A percentile compares a stretch with the other conserved stretches of the same genome.
These are phyloP conservation scores for Tulasnella sp. DNA, from an alignment of 768 basidiomycete species.

Conservation along the genomic window DNA sequence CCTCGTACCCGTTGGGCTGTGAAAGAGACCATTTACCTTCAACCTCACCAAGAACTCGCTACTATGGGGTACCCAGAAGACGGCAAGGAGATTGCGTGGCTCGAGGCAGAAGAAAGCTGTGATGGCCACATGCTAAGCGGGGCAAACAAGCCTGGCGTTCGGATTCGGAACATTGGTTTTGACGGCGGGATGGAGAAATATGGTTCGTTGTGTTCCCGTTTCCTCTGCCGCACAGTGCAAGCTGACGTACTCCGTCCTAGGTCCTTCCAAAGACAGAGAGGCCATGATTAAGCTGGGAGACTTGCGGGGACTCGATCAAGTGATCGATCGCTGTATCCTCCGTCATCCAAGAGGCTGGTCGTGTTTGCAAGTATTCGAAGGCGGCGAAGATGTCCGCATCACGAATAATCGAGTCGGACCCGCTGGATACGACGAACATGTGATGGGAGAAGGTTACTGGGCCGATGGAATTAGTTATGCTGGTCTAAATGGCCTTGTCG, in stretches of 20 bases:
- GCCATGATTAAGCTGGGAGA: conserved; percentile 31
- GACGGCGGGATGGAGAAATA: conserved; percentile 32
- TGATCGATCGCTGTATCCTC: conserved; percentile 31
- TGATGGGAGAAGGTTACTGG: conserved; percentile 24
- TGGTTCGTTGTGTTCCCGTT: conserved; percentile 6
- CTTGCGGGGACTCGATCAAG: conserved; percentile 29
- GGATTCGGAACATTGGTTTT: conserved; percentile 31
- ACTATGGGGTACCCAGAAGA: conserved; percentile 31
- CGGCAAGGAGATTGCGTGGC: conserved; percentile 30
- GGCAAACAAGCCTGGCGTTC: conserved; percentile 27
- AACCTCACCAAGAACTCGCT: conserved; percentile 31
- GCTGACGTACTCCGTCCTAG: neutral
- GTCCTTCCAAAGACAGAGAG: conserved; percentile 17
- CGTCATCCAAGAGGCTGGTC: conserved; percentile 32
- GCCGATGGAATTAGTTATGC: conserved; percentile 33
- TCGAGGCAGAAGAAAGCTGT: conserved; percentile 30
- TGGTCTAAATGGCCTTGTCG: conserved; percentile 30
- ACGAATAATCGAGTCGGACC: conserved; percentile 27
- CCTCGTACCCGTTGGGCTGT: conserved; percentile 29
- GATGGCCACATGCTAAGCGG: conserved; percentile 27
- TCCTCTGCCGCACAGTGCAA: neutral
- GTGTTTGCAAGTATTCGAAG: conserved; percentile 32
- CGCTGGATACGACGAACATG: conserved; percentile 29
- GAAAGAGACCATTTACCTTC: conserved; percentile 25
- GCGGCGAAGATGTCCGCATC: conserved; percentile 15